Evolutionary conservation across 2,329 filamentous ascomycete genomes (phyloP).

Genomic region (Ceratocystis colombiana): DNA sequence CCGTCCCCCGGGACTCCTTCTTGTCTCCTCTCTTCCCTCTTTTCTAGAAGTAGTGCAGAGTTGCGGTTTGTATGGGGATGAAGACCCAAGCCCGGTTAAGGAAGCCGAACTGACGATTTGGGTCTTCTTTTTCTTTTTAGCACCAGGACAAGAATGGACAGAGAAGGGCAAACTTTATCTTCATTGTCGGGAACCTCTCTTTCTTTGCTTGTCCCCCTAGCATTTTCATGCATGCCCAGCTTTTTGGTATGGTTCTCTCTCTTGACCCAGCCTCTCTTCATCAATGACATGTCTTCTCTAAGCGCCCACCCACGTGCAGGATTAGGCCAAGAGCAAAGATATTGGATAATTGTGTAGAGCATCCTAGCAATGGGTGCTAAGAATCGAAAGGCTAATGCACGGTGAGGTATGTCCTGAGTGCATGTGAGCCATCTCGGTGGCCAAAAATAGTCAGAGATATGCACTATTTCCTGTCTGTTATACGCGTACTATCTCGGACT

Average conservation of each 20-base stretch:
- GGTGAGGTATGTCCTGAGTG: neutral
- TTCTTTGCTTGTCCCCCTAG: too few relatives aligned
- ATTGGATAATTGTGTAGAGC: neutral
- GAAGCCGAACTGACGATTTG: constrained; percentile 9
- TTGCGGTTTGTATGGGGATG: too few relatives aligned
- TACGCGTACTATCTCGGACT: too few relatives aligned
- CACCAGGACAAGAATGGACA: neutral
- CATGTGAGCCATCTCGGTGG: neutral
- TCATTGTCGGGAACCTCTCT: neutral
- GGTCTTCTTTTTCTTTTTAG: neutral
- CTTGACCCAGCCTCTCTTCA: neutral
- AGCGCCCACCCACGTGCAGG: constrained; percentile 11
- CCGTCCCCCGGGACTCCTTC: too few relatives aligned
- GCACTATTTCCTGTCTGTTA: too few relatives aligned
- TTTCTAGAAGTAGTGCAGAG: too few relatives aligned
- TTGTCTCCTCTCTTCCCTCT: too few relatives aligned
- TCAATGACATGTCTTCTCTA: constrained; percentile 13
- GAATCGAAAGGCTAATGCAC: constrained; percentile 4
- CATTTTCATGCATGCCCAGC: neutral
- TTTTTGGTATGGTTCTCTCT: neutral
- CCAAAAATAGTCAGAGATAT: neutral
- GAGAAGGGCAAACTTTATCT: constrained; percentile 4
- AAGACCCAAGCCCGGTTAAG: neutral
- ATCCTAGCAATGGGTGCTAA: neutral
- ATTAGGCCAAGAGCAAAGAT: constrained; percentile 8